phyloP scores from a whole-genome alignment of 768 basidiomycete species.

The Dendrothele bispora region DNA sequence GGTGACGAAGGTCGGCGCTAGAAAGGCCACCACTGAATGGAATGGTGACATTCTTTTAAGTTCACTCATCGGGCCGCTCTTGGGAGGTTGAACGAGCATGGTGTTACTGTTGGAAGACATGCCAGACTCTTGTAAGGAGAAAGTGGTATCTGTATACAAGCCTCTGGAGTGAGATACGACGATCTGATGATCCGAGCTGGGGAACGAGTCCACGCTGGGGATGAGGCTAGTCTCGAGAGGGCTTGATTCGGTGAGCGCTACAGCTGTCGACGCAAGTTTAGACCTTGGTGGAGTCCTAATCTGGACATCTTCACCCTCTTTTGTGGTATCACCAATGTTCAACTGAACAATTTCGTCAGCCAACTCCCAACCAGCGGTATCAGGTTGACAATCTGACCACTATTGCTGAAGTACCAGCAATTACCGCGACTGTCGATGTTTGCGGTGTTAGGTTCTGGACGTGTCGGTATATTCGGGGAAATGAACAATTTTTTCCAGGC shows the following conservation, averaged over 20 bases:
- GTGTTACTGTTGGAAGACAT: conserved; percentile 52
- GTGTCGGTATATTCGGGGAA: conserved; percentile 44
- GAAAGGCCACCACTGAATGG: conserved; percentile 79
- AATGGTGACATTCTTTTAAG: conserved; percentile 77
- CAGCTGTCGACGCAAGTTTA: conserved; percentile 47
- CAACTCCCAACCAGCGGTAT: conserved; percentile 67
- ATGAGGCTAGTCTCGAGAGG: conserved; percentile 72
- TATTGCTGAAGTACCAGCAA: conserved; percentile 65
- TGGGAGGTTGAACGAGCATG: conserved; percentile 50
- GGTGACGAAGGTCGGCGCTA: conserved; percentile 67
- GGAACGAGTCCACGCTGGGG: conserved; percentile 71
- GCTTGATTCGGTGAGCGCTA: conserved; percentile 64
- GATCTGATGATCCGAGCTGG: conserved; percentile 66
- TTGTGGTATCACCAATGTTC: conserved; percentile 56
- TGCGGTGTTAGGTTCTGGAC: no score
- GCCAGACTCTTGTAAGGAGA: conserved; percentile 58
- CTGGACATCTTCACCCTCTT: conserved; percentile 53
- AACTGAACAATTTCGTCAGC: conserved; percentile 72
- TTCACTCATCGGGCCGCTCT: conserved; percentile 48
- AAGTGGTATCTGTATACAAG: conserved; percentile 73
- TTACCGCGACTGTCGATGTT: conserved; percentile 34
- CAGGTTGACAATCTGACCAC: conserved; percentile 63
- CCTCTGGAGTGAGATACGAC: conserved; percentile 74
- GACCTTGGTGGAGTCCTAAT: conserved; percentile 70
- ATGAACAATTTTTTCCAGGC: conserved; percentile 37